Base-by-base conservation (phyloP, 345 rosid species). In the Turnera subulata region DNA sequence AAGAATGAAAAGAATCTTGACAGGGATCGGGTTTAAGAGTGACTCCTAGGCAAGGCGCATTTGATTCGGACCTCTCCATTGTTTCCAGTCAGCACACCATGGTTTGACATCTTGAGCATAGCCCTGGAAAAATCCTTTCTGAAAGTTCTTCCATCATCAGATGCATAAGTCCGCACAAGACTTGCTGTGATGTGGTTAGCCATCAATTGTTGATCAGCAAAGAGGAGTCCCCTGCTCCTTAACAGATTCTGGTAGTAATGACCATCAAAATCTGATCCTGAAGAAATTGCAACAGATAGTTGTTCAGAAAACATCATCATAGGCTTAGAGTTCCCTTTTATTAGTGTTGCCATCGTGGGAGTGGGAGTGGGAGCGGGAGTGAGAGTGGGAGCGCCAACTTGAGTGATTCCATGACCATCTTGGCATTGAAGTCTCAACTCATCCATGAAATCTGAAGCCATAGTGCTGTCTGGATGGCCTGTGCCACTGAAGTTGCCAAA, bases 201-300 rank as follows among this genome's bases (percentile, higher is more conserved):
- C 79, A 73, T 78, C 60, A 81, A 40, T 57, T 81, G 82, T 59
- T 81, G 83, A 58, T 81, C 86, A 24, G 79, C 53, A 55, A 58
- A 52, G 5, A 81, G 77, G 5, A 70, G 60, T 48, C 83, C 86
- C 71, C 79, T 81, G 11, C 81, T 79, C 38, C 40, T 55, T 45
- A 75, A 59, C 80, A 81, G 63, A 60, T 51, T 73, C 57, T 51
- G 68, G 25, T 60, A 75, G 58, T 72, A 81, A 33, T 75, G 85
- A 23, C 57, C 83, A 44, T 38, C 46, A n/a, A n/a, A n/a, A n/a
- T n/a, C n/a, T n/a, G n/a, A n/a, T n/a, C n/a, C n/a, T n/a, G n/a
- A n/a, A n/a, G n/a, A n/a, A n/a, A n/a, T n/a, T n/a, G n/a, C n/a
- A n/a, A n/a, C n/a, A n/a, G n/a, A n/a, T n/a, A n/a, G n/a, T n/a